Evolutionary conservation across 73 alveolate species (phyloP).

Genomic region (Tetrahymena borealis): DNA sequence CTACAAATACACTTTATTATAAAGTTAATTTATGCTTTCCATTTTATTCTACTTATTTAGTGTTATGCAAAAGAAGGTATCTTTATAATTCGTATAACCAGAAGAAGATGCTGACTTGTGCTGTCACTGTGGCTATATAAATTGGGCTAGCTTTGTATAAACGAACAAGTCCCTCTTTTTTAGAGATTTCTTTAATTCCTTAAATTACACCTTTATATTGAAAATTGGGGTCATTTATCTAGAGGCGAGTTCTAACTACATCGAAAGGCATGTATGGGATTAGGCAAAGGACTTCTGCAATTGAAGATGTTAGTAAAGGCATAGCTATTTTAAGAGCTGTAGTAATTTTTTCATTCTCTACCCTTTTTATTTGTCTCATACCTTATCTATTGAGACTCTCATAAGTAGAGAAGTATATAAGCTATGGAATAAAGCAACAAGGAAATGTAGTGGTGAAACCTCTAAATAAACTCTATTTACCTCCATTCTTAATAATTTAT

Average conservation of each 20-base stretch:
- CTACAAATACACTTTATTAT: constrained; percentile 14
- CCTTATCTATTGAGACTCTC: constrained; percentile 24
- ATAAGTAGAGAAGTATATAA: constrained; percentile 19
- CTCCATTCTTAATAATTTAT: constrained; percentile 32
- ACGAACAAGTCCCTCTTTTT: constrained; percentile 30
- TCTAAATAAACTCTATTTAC: constrained; percentile 21
- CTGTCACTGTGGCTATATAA: constrained; percentile 19
- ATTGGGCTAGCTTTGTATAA: constrained; percentile 24
- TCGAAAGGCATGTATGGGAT: constrained; percentile 38
- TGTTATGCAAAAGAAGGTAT: constrained; percentile 5
- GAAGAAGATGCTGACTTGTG: constrained; percentile 9
- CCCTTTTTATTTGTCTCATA: neutral
- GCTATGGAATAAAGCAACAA: constrained; percentile 32
- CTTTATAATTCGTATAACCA: constrained; percentile 34
- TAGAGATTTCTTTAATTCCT: constrained; percentile 21
- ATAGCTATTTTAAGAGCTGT: neutral
- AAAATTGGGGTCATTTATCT: constrained; percentile 37
- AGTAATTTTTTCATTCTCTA: constrained; percentile 1
- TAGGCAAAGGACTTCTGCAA: constrained; percentile 18
- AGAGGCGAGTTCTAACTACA: constrained; percentile 27
- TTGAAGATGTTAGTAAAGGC: constrained; percentile 22
- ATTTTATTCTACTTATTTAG: neutral
- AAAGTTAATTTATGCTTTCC: constrained; percentile 5
- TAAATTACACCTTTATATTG: constrained; percentile 16
- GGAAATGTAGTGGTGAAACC: constrained; percentile 35